These are phyloP conservation scores for Kandelia obovata DNA, from an alignment of 345 rosid genomes.

Conservation along the genomic window DNA sequence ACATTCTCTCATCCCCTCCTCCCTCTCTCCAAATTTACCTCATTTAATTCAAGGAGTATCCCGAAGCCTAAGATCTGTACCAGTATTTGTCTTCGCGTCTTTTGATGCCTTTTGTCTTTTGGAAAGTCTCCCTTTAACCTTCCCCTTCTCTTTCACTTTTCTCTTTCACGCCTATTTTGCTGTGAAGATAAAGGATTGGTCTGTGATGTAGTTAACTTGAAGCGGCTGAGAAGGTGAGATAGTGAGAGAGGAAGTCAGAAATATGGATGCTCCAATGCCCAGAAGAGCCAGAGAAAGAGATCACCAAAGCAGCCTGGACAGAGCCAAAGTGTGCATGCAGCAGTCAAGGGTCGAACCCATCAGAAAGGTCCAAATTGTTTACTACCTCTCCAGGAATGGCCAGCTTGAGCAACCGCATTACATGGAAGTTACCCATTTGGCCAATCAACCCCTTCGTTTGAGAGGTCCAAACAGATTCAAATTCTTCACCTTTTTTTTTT, in stretches of 20 bases:
- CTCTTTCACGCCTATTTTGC: not conserved
- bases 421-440: conserved; percentile 64
- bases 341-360: conserved; percentile 24
- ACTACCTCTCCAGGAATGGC: conserved; percentile 85
- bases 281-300: conserved; percentile 36
- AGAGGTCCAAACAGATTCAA: conserved; percentile 37
- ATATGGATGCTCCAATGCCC: conserved; percentile 35
- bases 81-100: conserved; percentile 1
- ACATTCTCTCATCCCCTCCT: conserved; percentile 4
- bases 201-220: not conserved
- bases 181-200: not conserved
- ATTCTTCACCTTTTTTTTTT: not conserved
- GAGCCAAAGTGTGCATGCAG: conserved; percentile 33
- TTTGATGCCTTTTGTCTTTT: conserved; percentile 8
- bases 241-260: not conserved
- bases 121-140: conserved; percentile 11
- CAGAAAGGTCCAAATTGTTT: conserved; percentile 66
- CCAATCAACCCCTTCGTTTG: conserved; percentile 74
- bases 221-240: not conserved
- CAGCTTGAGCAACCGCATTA: conserved; percentile 92
- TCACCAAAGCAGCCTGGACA: conserved; percentile 34
- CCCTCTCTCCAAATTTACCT: not conserved
- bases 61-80: conserved; percentile 5
- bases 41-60: not conserved
- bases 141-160: not conserved